Base-by-base conservation (phyloP, 306 rosid species). In the Acacia melanoxylon region DNA sequence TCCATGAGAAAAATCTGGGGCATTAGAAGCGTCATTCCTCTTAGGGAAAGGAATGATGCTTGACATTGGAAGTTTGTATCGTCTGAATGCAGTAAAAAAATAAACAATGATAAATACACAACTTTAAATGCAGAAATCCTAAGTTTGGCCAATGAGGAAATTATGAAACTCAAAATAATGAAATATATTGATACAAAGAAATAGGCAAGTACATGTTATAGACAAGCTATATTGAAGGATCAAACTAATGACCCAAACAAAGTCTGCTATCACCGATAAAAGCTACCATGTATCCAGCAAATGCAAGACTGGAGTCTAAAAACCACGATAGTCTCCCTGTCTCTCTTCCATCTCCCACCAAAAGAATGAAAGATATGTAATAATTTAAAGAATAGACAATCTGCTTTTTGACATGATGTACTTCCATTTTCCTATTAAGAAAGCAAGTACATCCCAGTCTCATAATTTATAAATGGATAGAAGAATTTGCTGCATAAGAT, bases 11-110 rank as follows among this genome's bases (percentile, higher is more conserved):
- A 91, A 93, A 80, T 93, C 98, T 22, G 40, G 87, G 33, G 90
- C 94, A 37, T 82, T 84, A 11, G 97, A 84, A 89, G 96, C 93
- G 72, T 95, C 99, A 13, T 84, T 92, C 81, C 86, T 91, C 91
- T 92, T 95, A 14, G 99, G 99, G 78, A 95, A 93, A 35, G 99
- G 94, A 86, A 95, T 93, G 75, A 95, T 95, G 71, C 85, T 90
- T 65, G 90, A 87, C 91, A 93, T 77, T 44, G 98, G 96, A 80
- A 95, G 94, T 89, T 87, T 92, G 91, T 95, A 92, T 58, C 91
- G 90, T 83, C 99, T 95, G 86, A 84, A 80, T 52, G 83, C 63
- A 83, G 61, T 17, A 15, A 62, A 71, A 78, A 78, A 73, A 84
- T 81, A 11, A 59, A 69, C 68, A 44, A 51, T 10, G 8, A 71